Evolutionary conservation across 169 alveolate species (phyloP).

Genomic region (Plasmodium gonderi): DNA sequence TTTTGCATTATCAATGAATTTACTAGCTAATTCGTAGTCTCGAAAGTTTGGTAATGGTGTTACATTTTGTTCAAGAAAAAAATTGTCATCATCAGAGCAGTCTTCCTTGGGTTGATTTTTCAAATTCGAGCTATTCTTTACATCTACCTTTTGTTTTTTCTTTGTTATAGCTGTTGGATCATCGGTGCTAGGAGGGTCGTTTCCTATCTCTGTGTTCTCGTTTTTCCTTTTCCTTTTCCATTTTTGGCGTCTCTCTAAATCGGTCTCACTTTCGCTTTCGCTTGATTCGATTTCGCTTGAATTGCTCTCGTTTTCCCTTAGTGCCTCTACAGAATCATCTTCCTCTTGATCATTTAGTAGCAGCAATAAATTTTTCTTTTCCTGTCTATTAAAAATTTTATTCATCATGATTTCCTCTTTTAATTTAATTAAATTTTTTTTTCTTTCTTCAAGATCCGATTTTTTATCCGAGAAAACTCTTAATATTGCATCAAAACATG

Average conservation of each 20-base stretch:
- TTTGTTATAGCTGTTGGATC: background rate
- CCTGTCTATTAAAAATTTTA: slow-evolving; percentile 58
- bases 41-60: slow-evolving; percentile 30
- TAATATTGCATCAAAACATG: slow-evolving; percentile 68
- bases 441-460: slow-evolving; percentile 60
- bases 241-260: background rate
- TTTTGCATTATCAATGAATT: slow-evolving; percentile 12
- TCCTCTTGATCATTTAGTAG: slow-evolving; percentile 13
- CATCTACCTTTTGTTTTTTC: slow-evolving; percentile 1
- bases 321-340: background rate
- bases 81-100: slow-evolving; percentile 9
- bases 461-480: slow-evolving; percentile 50
- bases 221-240: background rate
- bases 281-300: background rate
- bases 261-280: background rate
- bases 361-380: slow-evolving; percentile 40
- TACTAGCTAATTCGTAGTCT: slow-evolving; percentile 1
- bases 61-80: slow-evolving; percentile 25
- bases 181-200: background rate
- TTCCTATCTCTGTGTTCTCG: background rate
- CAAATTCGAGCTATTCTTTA: background rate
- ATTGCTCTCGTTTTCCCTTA: background rate
- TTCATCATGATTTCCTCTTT: slow-evolving; percentile 68
- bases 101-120: background rate
- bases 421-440: slow-evolving; percentile 47